Base-by-base conservation (phyloP, 352 stramenopile genomes). In the Globisporangium spiculum region DNA sequence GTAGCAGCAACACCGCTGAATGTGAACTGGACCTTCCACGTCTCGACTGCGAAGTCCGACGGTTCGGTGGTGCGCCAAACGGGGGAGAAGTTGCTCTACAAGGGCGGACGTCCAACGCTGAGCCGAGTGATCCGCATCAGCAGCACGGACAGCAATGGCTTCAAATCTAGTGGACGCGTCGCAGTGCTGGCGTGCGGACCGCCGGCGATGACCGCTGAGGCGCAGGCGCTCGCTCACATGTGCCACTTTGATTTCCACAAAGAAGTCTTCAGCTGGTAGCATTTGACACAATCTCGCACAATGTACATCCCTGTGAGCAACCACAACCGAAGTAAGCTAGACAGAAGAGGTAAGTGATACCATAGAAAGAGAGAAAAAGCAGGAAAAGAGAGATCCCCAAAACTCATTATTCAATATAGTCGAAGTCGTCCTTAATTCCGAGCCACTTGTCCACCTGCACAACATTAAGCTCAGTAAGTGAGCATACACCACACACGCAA, bases 401-500 rank as follows among this genome's bases (percentile, higher is more conserved):
- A 20, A 14, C 3, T n/a, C 16, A 16, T 63, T 66, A 70, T 56
- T 92, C 87, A 24, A 95, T 68, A 58, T 95, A 95, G 74, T 95
- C 88, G 58, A 95, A 95, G 65, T 95, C 86, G 65, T 95, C 88
- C 54, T 93, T 88, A 60, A 95, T 88, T 5, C 80, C 86, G 9
- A 95, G 84, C 88, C 86, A 94, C 69, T 95, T 95, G 72, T 95
- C 84, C 32, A 91, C 83, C 84, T 92, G 64, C 8, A n/a, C 9
- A 64, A n/a, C 26, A 53, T 48, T 1, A 18, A 56, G 6, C 0
- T 18, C 16, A 57, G n/a, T 12, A 5, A 14, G n/a, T 69, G 9
- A 66, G 27, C 9, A 73, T 24, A 20, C 20, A 16, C 2, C n/a
- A 14, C 18, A 57, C 52, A 27, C 22, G 18, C 38, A 14, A 46